phyloP scores from a whole-genome alignment of 441 rosid genomes.

The Pelargonium myrrhifolium region DNA sequence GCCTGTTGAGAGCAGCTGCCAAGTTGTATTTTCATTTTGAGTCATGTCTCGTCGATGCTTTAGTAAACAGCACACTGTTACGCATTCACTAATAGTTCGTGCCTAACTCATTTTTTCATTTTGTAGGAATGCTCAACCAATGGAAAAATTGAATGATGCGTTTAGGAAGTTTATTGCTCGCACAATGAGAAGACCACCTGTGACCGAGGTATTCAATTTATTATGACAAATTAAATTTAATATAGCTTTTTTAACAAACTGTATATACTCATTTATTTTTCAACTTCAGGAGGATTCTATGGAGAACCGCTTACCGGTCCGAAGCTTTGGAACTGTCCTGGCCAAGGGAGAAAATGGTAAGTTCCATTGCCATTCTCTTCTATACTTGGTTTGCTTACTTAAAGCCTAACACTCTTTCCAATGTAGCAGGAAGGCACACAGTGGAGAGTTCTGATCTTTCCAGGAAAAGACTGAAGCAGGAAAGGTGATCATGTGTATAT shows the following conservation, averaged over 20 bases:
- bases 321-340: slow-evolving; percentile 82
- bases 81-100: not conserved
- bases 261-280: slow-evolving; percentile 9
- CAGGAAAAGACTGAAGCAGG: slow-evolving; percentile 40
- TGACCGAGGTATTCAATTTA: slow-evolving; percentile 32
- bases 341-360: slow-evolving; percentile 49
- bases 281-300: slow-evolving; percentile 36
- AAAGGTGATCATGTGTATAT: slow-evolving; percentile 17
- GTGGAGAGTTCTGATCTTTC: slow-evolving; percentile 30
- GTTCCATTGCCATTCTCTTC: slow-evolving; percentile 19
- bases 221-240: not conserved
- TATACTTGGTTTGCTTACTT: slow-evolving; percentile 3
- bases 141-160: slow-evolving; percentile 59
- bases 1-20: no score
- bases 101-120: slow-evolving; percentile 1
- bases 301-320: slow-evolving; percentile 41
- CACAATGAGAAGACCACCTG: slow-evolving; percentile 39
- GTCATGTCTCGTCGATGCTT: no score
- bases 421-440: slow-evolving; percentile 41
- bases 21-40: no score
- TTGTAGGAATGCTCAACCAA: slow-evolving; percentile 54
- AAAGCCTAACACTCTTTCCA: not conserved
- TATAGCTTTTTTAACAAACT: not conserved
- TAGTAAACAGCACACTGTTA: not conserved
- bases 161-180: slow-evolving; percentile 53